These are phyloP conservation scores for Penstemon barbatus DNA, from an alignment of 257 asterid genomes.

Conservation along the genomic window DNA sequence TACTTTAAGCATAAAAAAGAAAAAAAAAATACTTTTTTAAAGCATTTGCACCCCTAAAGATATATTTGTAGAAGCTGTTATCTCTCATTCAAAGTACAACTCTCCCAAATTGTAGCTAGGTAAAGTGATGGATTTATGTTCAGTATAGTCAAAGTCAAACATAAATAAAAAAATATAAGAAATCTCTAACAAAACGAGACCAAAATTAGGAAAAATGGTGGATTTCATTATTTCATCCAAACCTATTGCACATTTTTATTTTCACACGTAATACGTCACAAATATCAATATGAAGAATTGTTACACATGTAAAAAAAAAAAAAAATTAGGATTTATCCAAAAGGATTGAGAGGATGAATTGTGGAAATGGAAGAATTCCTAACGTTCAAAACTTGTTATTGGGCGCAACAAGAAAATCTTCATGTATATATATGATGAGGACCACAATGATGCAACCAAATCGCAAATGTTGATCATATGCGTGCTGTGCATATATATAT, in stretches of 20 bases:
- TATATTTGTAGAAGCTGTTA: background rate
- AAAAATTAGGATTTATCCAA: too few relatives aligned
- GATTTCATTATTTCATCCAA: too few relatives aligned
- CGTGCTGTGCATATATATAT: background rate
- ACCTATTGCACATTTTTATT: too few relatives aligned
- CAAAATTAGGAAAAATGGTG: too few relatives aligned
- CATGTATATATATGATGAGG: constrained; percentile 18
- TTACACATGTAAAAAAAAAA: too few relatives aligned
- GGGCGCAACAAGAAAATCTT: background rate
- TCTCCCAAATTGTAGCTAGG: background rate
- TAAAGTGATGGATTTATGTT: background rate
- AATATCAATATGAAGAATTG: too few relatives aligned
- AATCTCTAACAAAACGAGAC: background rate
- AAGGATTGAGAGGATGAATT: too few relatives aligned
- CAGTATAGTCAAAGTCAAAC: background rate
- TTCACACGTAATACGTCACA: too few relatives aligned
- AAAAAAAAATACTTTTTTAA: too few relatives aligned
- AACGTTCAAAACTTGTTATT: constrained; percentile 15
- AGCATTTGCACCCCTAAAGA: background rate
- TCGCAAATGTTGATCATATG: background rate
- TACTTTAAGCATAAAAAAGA: too few relatives aligned
- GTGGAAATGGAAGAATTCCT: constrained; percentile 14
- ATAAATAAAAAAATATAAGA: background rate
- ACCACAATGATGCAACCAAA: constrained; percentile 31
- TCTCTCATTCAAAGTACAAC: background rate